phyloP scores from a whole-genome alignment of 2,329 filamentous ascomycete species.

The Pestalotiopsis sp. region DNA sequence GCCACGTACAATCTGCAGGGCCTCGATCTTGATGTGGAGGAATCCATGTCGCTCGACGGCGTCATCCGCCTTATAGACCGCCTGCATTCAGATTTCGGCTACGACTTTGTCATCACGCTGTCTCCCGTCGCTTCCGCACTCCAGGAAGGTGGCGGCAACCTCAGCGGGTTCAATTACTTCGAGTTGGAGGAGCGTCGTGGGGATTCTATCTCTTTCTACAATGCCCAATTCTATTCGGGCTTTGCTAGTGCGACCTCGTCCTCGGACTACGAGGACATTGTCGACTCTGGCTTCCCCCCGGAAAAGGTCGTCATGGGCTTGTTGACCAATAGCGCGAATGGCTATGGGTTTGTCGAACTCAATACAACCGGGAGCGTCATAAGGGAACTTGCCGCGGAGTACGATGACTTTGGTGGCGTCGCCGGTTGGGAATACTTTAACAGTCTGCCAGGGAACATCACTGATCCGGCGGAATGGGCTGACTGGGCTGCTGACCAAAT shows the following conservation, averaged over 20 bases:
- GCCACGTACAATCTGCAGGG: constrained; percentile 65
- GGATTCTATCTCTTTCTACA: constrained; percentile 78
- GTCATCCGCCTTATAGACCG: constrained; percentile 69
- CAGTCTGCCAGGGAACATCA: constrained; percentile 64
- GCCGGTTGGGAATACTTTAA: constrained; percentile 98
- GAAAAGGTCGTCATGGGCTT: constrained; percentile 78
- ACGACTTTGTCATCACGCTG: constrained; percentile 74
- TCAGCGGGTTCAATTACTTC: constrained; percentile 83
- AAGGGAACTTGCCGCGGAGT: constrained; percentile 44
- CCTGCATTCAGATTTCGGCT: constrained; percentile 69
- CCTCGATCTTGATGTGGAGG: constrained; percentile 80
- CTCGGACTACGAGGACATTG: constrained; percentile 51
- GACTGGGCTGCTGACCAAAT: constrained; percentile 29
- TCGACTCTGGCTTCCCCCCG: constrained; percentile 70
- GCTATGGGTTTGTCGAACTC: constrained; percentile 53
- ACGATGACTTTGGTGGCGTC: constrained; percentile 78
- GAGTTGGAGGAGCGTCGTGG: constrained; percentile 71
- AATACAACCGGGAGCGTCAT: constrained; percentile 50
- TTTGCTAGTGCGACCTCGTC: constrained; percentile 66
- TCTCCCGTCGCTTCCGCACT: constrained; percentile 80
- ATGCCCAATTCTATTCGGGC: constrained; percentile 90
- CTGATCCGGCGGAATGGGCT: constrained; percentile 78
- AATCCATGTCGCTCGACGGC: constrained; percentile 69
- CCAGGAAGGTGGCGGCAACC: constrained; percentile 56
- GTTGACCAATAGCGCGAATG: constrained; percentile 78